A percentile compares a stretch with the other conserved stretches of the same genome.
These are phyloP conservation scores for Cyphellophora europaea DNA, from an alignment of 2,329 filamentous ascomycete genomes.

Conservation along the genomic window DNA sequence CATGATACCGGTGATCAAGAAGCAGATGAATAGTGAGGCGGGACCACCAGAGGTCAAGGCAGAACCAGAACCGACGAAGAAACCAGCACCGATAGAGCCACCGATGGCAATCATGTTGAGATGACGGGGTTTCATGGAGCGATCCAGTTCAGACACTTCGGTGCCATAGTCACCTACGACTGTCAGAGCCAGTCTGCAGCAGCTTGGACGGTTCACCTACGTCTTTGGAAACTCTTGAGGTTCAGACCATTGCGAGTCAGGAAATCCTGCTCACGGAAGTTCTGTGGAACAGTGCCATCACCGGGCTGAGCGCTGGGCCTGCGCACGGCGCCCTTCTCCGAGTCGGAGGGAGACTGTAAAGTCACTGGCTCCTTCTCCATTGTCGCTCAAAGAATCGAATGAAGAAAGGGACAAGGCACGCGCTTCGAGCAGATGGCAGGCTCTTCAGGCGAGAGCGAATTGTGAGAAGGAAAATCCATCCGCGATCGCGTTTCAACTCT, in stretches of 20 bases:
- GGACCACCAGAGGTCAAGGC: slow-evolving; percentile 62
- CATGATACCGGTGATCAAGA: slow-evolving; percentile 71
- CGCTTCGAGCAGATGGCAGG: no score
- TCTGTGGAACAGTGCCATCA: neutral
- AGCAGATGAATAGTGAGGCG: slow-evolving; percentile 69
- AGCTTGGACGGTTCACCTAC: no score
- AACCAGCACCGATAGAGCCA: slow-evolving; percentile 58
- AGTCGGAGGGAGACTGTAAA: neutral
- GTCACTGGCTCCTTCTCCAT: neutral
- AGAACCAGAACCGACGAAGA: slow-evolving; percentile 75
- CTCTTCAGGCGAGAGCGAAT: no score
- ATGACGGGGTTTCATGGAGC: slow-evolving; percentile 66
- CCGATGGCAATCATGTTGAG: slow-evolving; percentile 97
- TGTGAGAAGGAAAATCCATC: no score
- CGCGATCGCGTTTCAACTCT: no score
- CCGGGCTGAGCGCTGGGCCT: neutral
- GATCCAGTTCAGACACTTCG: slow-evolving; percentile 34
- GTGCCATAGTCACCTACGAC: slow-evolving; percentile 37
- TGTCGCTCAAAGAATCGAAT: no score
- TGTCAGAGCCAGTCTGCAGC: no score
- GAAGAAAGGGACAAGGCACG: no score
- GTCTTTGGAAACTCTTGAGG: slow-evolving; percentile 17
- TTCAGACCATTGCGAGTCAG: slow-evolving; percentile 20
- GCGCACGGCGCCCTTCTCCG: neutral
- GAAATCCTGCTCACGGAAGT: slow-evolving; percentile 15